These are phyloP conservation scores for Monosporascus sp. DNA, from an alignment of 2,329 filamentous ascomycete genomes.

Conservation along the genomic window DNA sequence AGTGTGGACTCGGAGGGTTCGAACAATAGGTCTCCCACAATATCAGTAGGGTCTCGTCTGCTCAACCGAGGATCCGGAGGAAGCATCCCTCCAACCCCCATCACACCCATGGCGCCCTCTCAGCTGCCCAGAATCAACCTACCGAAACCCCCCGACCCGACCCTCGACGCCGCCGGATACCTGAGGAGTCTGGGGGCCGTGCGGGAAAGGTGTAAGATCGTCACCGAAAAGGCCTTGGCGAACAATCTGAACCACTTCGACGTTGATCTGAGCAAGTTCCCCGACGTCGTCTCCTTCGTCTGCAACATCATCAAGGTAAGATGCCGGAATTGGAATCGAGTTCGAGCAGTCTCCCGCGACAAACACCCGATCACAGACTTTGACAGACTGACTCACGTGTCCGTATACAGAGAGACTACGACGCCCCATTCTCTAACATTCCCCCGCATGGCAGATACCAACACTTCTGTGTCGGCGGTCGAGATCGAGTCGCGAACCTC, in stretches of 20 bases:
- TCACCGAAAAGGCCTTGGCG: slow-evolving; percentile 70
- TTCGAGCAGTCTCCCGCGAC: not conserved
- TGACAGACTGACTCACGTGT: slow-evolving; percentile 4
- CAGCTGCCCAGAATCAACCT: slow-evolving; percentile 69
- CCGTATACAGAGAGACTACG: slow-evolving; percentile 29
- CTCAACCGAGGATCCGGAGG: slow-evolving; percentile 47
- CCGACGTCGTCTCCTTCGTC: slow-evolving; percentile 78
- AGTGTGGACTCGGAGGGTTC: slow-evolving; percentile 49
- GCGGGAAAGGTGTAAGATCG: slow-evolving; percentile 67
- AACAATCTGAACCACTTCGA: slow-evolving; percentile 82
- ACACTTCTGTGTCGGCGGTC: slow-evolving; percentile 54
- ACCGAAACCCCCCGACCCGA: slow-evolving; percentile 79
- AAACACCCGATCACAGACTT: not conserved
- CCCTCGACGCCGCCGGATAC: slow-evolving; percentile 83
- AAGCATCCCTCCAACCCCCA: slow-evolving; percentile 44
- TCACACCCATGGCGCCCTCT: slow-evolving; percentile 46
- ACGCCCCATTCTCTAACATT: slow-evolving; percentile 35
- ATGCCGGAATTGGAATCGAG: not conserved
- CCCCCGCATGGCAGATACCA: slow-evolving; percentile 57
- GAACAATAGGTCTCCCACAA: slow-evolving; percentile 37
- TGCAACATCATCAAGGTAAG: slow-evolving; percentile 91
- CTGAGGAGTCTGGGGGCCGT: slow-evolving; percentile 86
- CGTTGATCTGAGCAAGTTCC: slow-evolving; percentile 80
- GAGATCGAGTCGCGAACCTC: slow-evolving; percentile 36
- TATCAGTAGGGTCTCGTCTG: slow-evolving; percentile 27